Evolutionary conservation across 371 early-diverging fungal genomes (phyloP), one percentile per base, ranked within the genome.

Genomic region (Circinella umbellata): DNA sequence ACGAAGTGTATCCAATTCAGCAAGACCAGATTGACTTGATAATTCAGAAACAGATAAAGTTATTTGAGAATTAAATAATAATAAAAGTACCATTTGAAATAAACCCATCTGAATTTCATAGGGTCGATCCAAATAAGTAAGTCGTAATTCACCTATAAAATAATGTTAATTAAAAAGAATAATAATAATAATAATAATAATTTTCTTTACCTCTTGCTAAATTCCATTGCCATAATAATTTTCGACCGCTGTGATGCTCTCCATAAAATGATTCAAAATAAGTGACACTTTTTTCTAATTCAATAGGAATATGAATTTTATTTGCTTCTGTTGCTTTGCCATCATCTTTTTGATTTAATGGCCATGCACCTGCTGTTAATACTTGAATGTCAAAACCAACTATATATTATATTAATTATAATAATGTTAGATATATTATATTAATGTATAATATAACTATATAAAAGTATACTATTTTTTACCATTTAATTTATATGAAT

Each of bases 301-400:
- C 91, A n/a, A 74, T 74, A 38, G 94, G 93, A 36, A 93, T 82
- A 48, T 85, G 86, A 55, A 92, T 57, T 49, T 80, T 79, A 48
- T 76, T 77, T 39, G 76, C 69, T 42, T 76, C 77, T 10, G 76
- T 57, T 1, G 67, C 84, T 20, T 89, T 88, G 11, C 86, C 67
- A 42, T 85, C 77, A 11, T 83, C 83, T 15, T 85, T 79, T 61
- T 88, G 87, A 38, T 89, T 85, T 42, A 95, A 73, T 8, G 97
- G 97, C 97, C 97, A 96, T 3, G 96, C 92, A 55, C 97, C 97
- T 5, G 93, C 90, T 37, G 96, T 96, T 42, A 96, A 77, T 0
- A 96, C 92, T 48, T 92, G 74, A 17, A 92, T 87, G 59, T 89
- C 83, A 73, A 93, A 92, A 62, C 92, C 94, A 36, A 91, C 92